Conservation (phyloP, 1,139 yeast species). For the Kurtzmaniella quercitrusa region DNA sequence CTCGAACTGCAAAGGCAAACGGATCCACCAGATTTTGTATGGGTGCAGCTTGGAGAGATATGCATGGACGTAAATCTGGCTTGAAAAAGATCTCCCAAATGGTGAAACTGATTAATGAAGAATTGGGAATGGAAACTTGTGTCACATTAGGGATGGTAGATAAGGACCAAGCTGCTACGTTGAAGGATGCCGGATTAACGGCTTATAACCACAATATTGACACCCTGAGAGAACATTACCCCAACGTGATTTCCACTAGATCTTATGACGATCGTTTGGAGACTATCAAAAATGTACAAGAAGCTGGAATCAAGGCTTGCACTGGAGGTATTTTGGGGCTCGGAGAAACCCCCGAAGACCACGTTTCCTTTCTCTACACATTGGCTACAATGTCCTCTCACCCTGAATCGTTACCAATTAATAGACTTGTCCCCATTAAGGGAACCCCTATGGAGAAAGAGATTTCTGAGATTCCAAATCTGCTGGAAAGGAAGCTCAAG, state of each 20-base stretch:
- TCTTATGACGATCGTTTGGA: constrained; percentile 64
- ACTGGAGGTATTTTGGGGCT: constrained; percentile 79
- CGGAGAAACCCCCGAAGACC: constrained; percentile 73
- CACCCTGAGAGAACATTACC: constrained; percentile 74
- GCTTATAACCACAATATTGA: constrained; percentile 82
- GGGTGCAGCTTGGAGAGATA: constrained; percentile 90
- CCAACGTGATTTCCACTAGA: constrained; percentile 66
- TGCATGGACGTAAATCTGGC: constrained; percentile 73
- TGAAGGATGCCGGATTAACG: constrained; percentile 69
- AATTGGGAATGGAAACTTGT: constrained; percentile 70
- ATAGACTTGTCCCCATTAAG: constrained; percentile 69
- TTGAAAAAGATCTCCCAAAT: constrained; percentile 58
- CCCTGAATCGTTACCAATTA: constrained; percentile 81
- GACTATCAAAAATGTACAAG: constrained; percentile 61
- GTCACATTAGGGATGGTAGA: constrained; percentile 78
- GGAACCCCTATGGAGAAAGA: constrained; percentile 75
- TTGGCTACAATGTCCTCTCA: constrained; percentile 63
- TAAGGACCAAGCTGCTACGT: constrained; percentile 52
- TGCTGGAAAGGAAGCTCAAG: constrained; percentile 38
- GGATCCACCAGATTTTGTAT: constrained; percentile 79
- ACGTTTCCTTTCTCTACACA: constrained; percentile 63
- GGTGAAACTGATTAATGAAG: constrained; percentile 58
- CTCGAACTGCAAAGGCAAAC: constrained; percentile 59
- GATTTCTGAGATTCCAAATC: constrained; percentile 34
- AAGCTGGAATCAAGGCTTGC: constrained; percentile 67